Evolutionary conservation across 225 moss, liverwort and hornwort genomes (phyloP).

Genomic region (Pseudisothecium myosuroides): DNA sequence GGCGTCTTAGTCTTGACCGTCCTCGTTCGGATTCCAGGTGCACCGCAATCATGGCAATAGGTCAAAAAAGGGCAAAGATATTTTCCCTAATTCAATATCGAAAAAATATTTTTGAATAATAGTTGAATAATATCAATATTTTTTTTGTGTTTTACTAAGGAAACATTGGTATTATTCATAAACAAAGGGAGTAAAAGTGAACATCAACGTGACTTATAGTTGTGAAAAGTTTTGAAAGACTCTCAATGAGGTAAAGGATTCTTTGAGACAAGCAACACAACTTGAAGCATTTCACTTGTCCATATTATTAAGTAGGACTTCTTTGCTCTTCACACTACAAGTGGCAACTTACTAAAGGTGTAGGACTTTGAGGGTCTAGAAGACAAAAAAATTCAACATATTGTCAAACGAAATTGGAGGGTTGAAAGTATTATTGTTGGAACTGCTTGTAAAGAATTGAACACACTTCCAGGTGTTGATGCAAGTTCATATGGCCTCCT

Average conservation of each 20-base stretch:
- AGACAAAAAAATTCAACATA: fast-evolving
- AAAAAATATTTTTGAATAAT: too few relatives aligned
- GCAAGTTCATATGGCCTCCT: not conserved
- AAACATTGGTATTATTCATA: not conserved
- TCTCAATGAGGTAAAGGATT: too few relatives aligned
- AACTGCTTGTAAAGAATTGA: not conserved
- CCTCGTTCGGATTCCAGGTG: not conserved
- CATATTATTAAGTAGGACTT: too few relatives aligned
- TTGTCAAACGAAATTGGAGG: not conserved
- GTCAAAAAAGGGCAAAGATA: not conserved
- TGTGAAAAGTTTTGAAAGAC: not conserved
- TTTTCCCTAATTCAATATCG: too few relatives aligned
- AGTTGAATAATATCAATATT: too few relatives aligned
- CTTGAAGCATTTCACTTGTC: not conserved
- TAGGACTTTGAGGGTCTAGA: too few relatives aligned
- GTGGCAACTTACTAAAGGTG: fast-evolving
- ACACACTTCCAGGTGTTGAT: fast-evolving
- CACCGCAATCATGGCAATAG: not conserved
- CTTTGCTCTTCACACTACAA: not conserved
- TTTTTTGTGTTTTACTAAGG: not conserved
- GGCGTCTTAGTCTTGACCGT: not conserved
- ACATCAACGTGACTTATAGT: not conserved
- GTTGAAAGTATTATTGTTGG: not conserved
- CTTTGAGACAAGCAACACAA: fast-evolving
- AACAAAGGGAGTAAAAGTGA: not conserved